Conservation (phyloP, 192 early-diverging fungal genomes). For the Coemansia reversa region DNA sequence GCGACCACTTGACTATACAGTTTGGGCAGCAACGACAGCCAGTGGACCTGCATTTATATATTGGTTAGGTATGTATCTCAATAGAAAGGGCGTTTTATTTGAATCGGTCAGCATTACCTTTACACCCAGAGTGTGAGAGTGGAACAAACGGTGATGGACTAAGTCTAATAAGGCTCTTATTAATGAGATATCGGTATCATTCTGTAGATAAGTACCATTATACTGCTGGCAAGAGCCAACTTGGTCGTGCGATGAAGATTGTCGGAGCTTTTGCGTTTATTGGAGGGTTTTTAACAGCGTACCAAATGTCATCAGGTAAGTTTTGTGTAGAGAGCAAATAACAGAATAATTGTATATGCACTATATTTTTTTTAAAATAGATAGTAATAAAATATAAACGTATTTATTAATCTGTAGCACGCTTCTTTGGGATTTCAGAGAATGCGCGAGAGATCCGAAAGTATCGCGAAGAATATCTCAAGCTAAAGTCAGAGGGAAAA, state of each 20-base stretch:
- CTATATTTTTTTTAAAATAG: no score
- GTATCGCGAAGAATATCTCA: conserved; percentile 64
- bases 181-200: neutral
- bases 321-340: neutral
- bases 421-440: conserved; percentile 92
- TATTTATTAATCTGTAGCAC: conserved; percentile 33
- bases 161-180: no score
- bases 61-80: conserved; percentile 68
- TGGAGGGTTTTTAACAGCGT: conserved; percentile 79
- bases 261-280: conserved; percentile 56
- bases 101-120: neutral
- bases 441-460: conserved; percentile 76
- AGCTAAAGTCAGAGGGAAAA: conserved; percentile 65
- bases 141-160: no score
- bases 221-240: conserved; percentile 41
- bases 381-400: no score
- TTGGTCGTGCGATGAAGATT: conserved; percentile 58
- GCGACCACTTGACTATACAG: conserved; percentile 72
- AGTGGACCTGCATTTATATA: conserved; percentile 73
- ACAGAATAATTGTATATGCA: no score
- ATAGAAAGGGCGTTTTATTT: neutral
- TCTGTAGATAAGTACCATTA: conserved; percentile 57
- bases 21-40: conserved; percentile 61
- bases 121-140: no score
- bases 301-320: conserved; percentile 52